A percentile compares a stretch with the other conserved stretches of the same genome.
Conservation (phyloP, 768 basidiomycete genomes). For the Melanogaster broomeanus region DNA sequence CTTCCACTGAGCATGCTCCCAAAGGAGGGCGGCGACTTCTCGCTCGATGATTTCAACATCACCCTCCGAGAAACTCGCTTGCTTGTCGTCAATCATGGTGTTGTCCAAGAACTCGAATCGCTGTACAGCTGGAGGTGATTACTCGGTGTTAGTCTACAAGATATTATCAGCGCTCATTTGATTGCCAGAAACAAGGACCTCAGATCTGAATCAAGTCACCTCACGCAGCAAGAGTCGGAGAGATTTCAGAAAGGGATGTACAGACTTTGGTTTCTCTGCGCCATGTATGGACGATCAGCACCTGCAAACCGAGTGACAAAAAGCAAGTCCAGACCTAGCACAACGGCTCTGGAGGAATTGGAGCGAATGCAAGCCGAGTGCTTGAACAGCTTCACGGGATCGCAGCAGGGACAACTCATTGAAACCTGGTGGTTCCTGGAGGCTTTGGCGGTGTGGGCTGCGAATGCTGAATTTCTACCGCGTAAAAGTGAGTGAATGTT, state of each 20-base stretch:
- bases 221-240: slow-evolving; percentile 34
- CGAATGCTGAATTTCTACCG: slow-evolving; percentile 6
- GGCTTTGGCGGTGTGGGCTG: slow-evolving; percentile 9
- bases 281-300: slow-evolving; percentile 12
- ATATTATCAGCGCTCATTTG: slow-evolving; percentile 1
- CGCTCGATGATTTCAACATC: background rate
- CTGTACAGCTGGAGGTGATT: slow-evolving; percentile 24
- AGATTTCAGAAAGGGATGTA: slow-evolving; percentile 32
- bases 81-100: slow-evolving; percentile 17
- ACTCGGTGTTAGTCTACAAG: background rate
- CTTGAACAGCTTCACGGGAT: slow-evolving; percentile 4
- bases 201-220: slow-evolving; percentile 27
- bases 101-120: slow-evolving; percentile 14
- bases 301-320: slow-evolving; percentile 8
- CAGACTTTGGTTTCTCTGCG: slow-evolving; percentile 25
- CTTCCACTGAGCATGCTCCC: slow-evolving; percentile 10
- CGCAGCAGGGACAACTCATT: background rate
- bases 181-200: slow-evolving; percentile 40
- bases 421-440: no score
- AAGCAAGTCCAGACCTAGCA: slow-evolving; percentile 9
- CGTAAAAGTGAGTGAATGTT: slow-evolving; percentile 5
- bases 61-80: slow-evolving; percentile 12
- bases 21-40: slow-evolving; percentile 9
- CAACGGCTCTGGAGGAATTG: slow-evolving; percentile 2
- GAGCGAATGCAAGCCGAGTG: slow-evolving; percentile 4